These are phyloP conservation scores for Bromus sterilis DNA, from an alignment of 176 grass and related monocot species.

Conservation along the genomic window DNA sequence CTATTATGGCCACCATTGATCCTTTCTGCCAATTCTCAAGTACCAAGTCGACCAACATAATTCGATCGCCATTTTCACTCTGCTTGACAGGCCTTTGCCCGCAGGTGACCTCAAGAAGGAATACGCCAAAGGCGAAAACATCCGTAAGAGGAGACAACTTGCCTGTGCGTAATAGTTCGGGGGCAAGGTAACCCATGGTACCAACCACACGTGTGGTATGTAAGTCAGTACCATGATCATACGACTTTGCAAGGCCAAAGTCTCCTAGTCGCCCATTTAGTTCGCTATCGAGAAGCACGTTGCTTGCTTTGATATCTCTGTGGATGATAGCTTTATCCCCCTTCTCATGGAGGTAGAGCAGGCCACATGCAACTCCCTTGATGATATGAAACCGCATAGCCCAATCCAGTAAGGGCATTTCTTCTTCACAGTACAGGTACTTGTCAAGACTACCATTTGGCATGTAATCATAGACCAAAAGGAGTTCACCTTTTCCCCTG, in stretches of 20 bases:
- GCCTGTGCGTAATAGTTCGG: not conserved
- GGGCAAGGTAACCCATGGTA: conserved; percentile 2
- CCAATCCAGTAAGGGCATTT: not conserved
- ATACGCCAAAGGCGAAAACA: not conserved
- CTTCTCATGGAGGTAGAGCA: not conserved
- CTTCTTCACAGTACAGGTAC: not conserved
- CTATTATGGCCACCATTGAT: not conserved
- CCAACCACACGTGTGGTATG: not conserved
- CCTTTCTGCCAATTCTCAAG: not conserved
- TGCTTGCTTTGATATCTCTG: not conserved
- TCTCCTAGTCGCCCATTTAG: not conserved
- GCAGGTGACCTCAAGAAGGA: not conserved
- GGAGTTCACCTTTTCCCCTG: not conserved
- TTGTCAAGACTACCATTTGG: not conserved
- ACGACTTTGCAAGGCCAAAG: conserved; percentile 5
- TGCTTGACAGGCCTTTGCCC: not conserved
- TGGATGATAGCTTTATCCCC: not conserved
- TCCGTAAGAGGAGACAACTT: not conserved
- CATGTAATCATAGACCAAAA: not conserved
- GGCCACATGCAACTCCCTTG: not conserved
- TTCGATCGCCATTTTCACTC: not conserved
- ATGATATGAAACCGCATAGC: not conserved
- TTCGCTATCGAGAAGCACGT: conserved; percentile 4
- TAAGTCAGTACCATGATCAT: not conserved
- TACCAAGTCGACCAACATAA: not conserved